Base-by-base conservation (phyloP, 148 eudicot genomes). In the Suaeda aralocaspica region DNA sequence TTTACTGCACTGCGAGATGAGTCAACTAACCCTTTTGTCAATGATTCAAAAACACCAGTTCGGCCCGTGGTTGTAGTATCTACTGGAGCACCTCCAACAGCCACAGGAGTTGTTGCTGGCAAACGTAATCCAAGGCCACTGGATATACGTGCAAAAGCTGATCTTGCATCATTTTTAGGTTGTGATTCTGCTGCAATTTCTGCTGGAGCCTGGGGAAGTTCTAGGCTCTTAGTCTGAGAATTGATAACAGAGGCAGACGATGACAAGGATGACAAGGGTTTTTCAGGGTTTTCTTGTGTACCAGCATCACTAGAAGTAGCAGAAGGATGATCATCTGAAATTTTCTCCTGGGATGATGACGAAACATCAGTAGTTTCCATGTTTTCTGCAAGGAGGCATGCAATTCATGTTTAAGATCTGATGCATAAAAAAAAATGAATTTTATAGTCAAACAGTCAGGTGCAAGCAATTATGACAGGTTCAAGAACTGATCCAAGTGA, bases 21-120 rank as follows among this genome's bases (percentile, higher is more conserved):
- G 73, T 90, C 96, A 64, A 90, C 95, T 60, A 93, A 69, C 42
- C 96, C 98, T 82, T 93, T 93, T 28, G 88, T 82, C 34, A 93
- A 65, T 25, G 96, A 81, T 50, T 84, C 90, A 48, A 93, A 59
- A 68, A 92, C 87, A 70, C 88, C 81, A 56, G 85, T 76, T 72
- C 82, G 88, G 64, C 82, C 69, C 78, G 78, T 50, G 28, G 74
- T 58, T 57, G 86, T 72, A 49, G 86, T 72, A 49, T 78, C 64
- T 52, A 64, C 71, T 46, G 72, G 72, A 60, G 72, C 80, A 76
- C 61, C 80, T 41, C 70, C 82, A 55, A 76, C 81, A 57, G 81
- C 52, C 31, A 57, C 81, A 68, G 91, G 77, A 76, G 75, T 72
- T 72, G 82, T 79, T 57, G 86, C 67, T 4, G 85, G 49, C 26